phyloP scores from a whole-genome alignment of 768 basidiomycete species.

The Mycena haematopus region DNA sequence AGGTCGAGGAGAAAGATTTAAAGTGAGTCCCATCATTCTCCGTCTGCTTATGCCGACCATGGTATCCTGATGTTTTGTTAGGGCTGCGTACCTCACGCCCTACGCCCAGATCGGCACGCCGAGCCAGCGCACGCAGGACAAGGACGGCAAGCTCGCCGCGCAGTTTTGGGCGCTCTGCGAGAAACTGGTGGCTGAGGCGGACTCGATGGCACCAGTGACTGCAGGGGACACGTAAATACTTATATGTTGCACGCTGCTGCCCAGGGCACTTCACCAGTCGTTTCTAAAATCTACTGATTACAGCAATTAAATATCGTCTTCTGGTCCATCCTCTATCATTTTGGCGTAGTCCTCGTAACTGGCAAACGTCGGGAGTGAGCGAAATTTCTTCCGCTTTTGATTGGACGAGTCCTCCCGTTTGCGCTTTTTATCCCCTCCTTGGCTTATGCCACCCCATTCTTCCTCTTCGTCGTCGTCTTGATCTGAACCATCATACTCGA shows the following conservation, averaged over 20 bases:
- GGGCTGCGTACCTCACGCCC: background rate
- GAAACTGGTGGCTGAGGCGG: background rate
- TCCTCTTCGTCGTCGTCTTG: constrained; percentile 52
- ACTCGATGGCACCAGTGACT: no score
- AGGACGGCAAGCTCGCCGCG: background rate
- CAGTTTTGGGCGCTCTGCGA: background rate
- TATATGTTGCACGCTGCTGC: no score
- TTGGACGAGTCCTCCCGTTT: constrained; percentile 46
- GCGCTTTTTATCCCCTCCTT: constrained; percentile 48
- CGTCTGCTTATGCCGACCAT: background rate
- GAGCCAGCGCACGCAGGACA: background rate
- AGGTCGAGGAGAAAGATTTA: background rate
- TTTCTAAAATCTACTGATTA: background rate
- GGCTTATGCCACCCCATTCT: constrained; percentile 62
- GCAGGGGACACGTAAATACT: no score
- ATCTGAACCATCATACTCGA: constrained; percentile 65
- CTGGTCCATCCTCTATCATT: constrained; percentile 81
- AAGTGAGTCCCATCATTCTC: background rate
- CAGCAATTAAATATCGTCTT: constrained; percentile 60
- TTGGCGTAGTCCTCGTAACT: constrained; percentile 87
- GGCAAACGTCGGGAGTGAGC: constrained; percentile 79
- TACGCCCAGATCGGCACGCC: background rate
- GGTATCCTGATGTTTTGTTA: no score
- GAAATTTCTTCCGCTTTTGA: constrained; percentile 68
- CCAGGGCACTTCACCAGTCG: no score